phyloP scores from a whole-genome alignment of 2,329 filamentous ascomycete genomes.

The Lecanosticta acicola region DNA sequence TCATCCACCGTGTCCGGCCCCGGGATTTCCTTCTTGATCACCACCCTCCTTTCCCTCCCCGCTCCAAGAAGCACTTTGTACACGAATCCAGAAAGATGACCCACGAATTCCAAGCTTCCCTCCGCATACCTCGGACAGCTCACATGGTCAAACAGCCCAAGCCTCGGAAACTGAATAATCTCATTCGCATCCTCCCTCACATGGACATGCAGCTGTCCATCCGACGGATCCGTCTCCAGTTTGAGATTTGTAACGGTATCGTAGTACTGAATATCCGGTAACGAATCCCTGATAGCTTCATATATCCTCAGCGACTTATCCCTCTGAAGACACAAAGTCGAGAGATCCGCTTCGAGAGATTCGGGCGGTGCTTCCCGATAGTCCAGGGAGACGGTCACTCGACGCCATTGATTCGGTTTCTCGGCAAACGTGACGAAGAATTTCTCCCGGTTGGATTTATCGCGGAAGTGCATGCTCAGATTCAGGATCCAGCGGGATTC shows the following conservation, averaged over 20 bases:
- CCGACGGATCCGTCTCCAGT: constrained; percentile 75
- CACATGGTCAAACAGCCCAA: constrained; percentile 69
- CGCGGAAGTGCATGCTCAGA: constrained; percentile 95
- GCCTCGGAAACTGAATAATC: constrained; percentile 77
- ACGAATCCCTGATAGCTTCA: constrained; percentile 84
- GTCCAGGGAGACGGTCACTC: constrained; percentile 89
- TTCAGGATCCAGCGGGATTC: constrained; percentile 87
- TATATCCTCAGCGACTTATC: constrained; percentile 93
- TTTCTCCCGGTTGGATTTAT: constrained; percentile 88
- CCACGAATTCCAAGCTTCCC: constrained; percentile 73
- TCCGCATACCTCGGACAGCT: constrained; percentile 57
- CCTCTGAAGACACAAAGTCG: constrained; percentile 71
- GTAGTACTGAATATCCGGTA: constrained; percentile 93
- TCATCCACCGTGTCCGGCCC: constrained; percentile 93
- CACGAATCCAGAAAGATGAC: constrained; percentile 93
- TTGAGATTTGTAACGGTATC: constrained; percentile 94
- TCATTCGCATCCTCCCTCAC: constrained; percentile 97
- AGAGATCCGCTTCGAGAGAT: constrained; percentile 80
- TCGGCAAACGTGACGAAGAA: constrained; percentile 96
- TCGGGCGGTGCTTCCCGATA: constrained; percentile 74
- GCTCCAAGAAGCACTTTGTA: constrained; percentile 77
- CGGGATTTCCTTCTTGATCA: constrained; percentile 98
- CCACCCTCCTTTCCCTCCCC: constrained; percentile 39
- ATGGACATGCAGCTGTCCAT: constrained; percentile 86
- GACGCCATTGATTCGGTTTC: constrained; percentile 69